phyloP scores from a whole-genome alignment of 805 yeast genomes.

The Saturnispora zaruensis region DNA sequence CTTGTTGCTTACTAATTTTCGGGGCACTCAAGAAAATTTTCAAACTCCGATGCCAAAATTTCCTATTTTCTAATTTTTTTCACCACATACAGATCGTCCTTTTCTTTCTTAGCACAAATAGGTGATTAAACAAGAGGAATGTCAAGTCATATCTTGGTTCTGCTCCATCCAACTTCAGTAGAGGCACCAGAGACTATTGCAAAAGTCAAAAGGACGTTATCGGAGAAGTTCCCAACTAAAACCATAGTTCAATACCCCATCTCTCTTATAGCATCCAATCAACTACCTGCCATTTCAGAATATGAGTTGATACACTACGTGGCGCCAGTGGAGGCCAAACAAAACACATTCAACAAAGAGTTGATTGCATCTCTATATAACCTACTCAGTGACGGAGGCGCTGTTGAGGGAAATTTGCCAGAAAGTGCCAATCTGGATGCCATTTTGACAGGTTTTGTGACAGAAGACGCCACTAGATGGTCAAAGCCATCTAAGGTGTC shows the following conservation, averaged over 20 bases:
- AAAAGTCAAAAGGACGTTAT: conserved; percentile 29
- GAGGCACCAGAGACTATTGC: conserved; percentile 43
- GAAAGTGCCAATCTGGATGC: conserved; percentile 48
- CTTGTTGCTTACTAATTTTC: background rate
- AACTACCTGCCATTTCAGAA: conserved; percentile 26
- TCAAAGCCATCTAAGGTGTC: conserved; percentile 35
- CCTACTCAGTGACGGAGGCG: conserved; percentile 38
- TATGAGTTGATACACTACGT: conserved; percentile 43
- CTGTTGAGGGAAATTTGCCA: conserved; percentile 46
- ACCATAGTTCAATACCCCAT: conserved; percentile 43
- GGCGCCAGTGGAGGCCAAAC: conserved; percentile 43
- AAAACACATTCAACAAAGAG: conserved; percentile 38
- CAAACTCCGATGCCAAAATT: background rate
- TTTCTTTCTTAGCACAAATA: background rate
- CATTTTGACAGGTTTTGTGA: conserved; percentile 56
- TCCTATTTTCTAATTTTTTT: background rate
- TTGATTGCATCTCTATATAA: conserved; percentile 34
- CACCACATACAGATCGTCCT: background rate
- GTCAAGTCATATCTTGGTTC: conserved; percentile 29
- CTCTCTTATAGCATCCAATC: conserved; percentile 46
- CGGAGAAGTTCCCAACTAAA: conserved; percentile 23
- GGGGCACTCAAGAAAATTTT: conserved; percentile 1
- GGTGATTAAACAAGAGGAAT: background rate
- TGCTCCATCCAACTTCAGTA: conserved; percentile 62
- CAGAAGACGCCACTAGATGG: conserved; percentile 41